A percentile compares a stretch with the other conserved stretches of the same genome.
These are phyloP conservation scores for Colletotrichum destructivum DNA, from an alignment of 2,329 filamentous ascomycete genomes.

Conservation along the genomic window DNA sequence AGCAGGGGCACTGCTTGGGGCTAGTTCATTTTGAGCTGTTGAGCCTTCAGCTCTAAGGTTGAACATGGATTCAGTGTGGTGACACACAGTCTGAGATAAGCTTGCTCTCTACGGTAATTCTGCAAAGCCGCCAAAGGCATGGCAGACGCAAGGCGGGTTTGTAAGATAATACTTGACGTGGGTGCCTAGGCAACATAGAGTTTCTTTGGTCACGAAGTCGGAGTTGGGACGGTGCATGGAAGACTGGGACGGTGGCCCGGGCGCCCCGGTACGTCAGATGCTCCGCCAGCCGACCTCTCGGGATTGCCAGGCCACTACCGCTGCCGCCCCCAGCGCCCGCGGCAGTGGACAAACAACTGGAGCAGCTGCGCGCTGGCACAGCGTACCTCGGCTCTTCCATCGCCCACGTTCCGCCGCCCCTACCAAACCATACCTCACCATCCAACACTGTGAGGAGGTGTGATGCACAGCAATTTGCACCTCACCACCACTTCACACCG, in stretches of 20 bases:
- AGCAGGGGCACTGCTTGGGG: slow-evolving; percentile 15
- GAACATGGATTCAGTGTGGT: slow-evolving; percentile 8
- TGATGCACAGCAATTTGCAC: slow-evolving; percentile 30
- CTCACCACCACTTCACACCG: slow-evolving; percentile 28
- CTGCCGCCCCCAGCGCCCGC: slow-evolving; percentile 4
- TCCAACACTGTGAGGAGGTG: slow-evolving; percentile 23
- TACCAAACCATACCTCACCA: slow-evolving; percentile 9
- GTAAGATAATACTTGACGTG: slow-evolving; percentile 21
- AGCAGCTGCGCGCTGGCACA: slow-evolving; percentile 3
- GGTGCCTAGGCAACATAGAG: slow-evolving; percentile 28
- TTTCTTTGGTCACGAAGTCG: slow-evolving; percentile 22
- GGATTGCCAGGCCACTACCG: slow-evolving; percentile 14
- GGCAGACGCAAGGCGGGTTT: slow-evolving; percentile 29
- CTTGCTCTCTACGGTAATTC: slow-evolving; percentile 19
- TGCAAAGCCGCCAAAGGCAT: slow-evolving; percentile 21
- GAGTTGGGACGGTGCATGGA: not conserved
- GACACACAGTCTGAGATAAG: slow-evolving; percentile 38
- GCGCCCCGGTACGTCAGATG: slow-evolving; percentile 38
- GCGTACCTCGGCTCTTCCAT: slow-evolving; percentile 36
- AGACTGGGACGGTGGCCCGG: slow-evolving; percentile 2
- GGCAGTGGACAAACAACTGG: slow-evolving; percentile 10
- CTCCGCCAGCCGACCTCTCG: slow-evolving; percentile 31
- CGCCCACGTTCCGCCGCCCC: slow-evolving; percentile 11
- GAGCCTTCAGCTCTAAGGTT: slow-evolving; percentile 9
- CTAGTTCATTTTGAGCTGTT: slow-evolving; percentile 13